These are phyloP conservation scores for Tritrichomonas musculus DNA, from an alignment of 208 protist genomes.

Conservation along the genomic window DNA sequence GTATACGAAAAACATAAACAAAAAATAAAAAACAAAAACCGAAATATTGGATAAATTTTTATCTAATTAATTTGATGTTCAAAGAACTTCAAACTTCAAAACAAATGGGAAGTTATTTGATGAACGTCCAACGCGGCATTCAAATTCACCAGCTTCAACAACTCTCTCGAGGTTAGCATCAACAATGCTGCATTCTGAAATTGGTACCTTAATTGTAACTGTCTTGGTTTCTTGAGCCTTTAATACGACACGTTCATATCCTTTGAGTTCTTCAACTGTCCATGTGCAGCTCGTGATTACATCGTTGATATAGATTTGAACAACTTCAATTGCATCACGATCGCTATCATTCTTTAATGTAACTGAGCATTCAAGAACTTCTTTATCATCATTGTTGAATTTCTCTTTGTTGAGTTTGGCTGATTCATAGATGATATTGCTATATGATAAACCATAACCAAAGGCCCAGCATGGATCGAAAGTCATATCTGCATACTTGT, in stretches of 20 bases:
- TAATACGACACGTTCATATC: background rate
- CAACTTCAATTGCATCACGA: background rate
- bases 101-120: background rate
- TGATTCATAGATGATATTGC: slow-evolving; percentile 40
- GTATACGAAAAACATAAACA: no score
- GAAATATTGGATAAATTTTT: no score
- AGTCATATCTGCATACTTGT: slow-evolving; percentile 24
- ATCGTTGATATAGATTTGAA: no score
- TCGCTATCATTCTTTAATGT: no score
- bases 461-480: slow-evolving; percentile 40
- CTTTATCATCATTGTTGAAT: background rate
- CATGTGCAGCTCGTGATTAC: background rate
- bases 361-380: no score
- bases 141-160: background rate
- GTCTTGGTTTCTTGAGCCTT: background rate
- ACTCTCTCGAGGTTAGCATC: background rate
- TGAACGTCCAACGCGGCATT: background rate
- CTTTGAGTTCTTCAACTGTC: background rate
- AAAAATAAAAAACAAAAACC: no score
- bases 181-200: background rate
- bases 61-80: no score
- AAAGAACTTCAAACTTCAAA: no score
- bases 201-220: background rate
- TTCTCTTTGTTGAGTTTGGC: background rate
- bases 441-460: slow-evolving; percentile 49